phyloP scores from a whole-genome alignment of 352 stramenopile species.

The Poterioochromonas sp. region DNA sequence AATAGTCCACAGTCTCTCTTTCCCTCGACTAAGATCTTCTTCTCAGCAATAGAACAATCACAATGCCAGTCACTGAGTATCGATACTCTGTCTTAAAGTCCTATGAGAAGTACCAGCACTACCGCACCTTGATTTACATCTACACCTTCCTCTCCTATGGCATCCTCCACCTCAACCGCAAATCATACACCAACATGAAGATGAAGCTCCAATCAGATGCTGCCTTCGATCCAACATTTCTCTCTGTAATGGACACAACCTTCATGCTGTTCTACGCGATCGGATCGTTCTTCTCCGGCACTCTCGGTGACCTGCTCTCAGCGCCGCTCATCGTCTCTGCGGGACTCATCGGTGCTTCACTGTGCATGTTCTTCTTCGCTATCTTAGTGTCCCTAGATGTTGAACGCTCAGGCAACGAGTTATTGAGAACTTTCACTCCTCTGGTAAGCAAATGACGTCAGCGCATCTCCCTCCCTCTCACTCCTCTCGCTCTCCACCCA shows the following conservation, averaged over 20 bases:
- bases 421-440: slow-evolving; percentile 42
- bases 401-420: slow-evolving; percentile 46
- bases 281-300: slow-evolving; percentile 63
- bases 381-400: slow-evolving; percentile 5
- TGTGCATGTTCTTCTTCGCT: slow-evolving; percentile 58
- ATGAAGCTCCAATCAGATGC: slow-evolving; percentile 41
- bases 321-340: slow-evolving; percentile 60
- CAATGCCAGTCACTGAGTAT: neutral
- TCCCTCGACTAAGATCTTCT: too few relatives aligned
- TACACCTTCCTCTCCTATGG: slow-evolving; percentile 68
- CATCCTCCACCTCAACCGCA: slow-evolving; percentile 64
- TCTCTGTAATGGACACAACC: slow-evolving; percentile 62
- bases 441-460: slow-evolving; percentile 32
- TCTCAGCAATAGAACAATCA: too few relatives aligned
- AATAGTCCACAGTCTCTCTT: too few relatives aligned
- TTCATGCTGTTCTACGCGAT: slow-evolving; percentile 62
- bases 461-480: too few relatives aligned
- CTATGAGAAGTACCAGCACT: neutral
- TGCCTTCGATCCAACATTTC: slow-evolving; percentile 40
- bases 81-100: neutral
- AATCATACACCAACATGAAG: slow-evolving; percentile 71
- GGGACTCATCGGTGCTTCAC: slow-evolving; percentile 59
- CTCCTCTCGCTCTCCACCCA: neutral
- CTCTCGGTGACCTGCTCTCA: slow-evolving; percentile 62
- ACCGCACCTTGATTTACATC: slow-evolving; percentile 54